phyloP scores from a whole-genome alignment of 2,329 filamentous ascomycete species.

The Tolypocladium amazonense region DNA sequence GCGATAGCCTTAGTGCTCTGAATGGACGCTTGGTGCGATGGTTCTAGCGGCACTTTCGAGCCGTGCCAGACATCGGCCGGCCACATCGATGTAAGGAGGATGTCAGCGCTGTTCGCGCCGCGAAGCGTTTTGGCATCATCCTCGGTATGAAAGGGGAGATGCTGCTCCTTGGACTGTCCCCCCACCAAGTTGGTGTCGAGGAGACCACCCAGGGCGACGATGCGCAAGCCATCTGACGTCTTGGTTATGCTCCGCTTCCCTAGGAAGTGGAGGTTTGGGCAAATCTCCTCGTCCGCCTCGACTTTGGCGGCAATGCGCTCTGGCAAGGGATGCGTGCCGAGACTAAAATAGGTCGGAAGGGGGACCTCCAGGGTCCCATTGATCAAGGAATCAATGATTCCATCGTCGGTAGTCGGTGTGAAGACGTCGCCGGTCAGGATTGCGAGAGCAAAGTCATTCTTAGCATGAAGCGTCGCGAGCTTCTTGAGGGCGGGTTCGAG shows the following conservation, averaged over 20 bases:
- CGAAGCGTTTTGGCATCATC: conserved; percentile 66
- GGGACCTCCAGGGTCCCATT: conserved; percentile 63
- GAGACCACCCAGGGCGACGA: conserved; percentile 74
- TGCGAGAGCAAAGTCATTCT: conserved; percentile 80
- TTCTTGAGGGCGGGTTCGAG: conserved; percentile 70
- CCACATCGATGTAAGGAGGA: conserved; percentile 82
- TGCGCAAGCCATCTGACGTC: conserved; percentile 78
- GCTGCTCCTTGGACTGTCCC: conserved; percentile 59
- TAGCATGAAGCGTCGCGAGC: conserved; percentile 67
- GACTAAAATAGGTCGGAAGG: conserved; percentile 82
- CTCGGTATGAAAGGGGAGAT: conserved; percentile 66
- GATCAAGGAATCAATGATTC: conserved; percentile 53
- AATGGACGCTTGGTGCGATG: conserved; percentile 39
- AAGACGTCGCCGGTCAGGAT: conserved; percentile 82
- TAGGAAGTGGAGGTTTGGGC: conserved; percentile 82
- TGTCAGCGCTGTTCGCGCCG: conserved; percentile 71
- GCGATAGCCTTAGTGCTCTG: conserved; percentile 57
- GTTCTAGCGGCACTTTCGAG: conserved; percentile 51
- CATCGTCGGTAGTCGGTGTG: conserved; percentile 45
- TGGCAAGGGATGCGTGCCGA: conserved; percentile 66
- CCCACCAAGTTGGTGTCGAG: conserved; percentile 50
- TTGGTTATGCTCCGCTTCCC: conserved; percentile 81
- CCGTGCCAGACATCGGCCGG: conserved; percentile 60
- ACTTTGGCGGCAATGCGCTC: conserved; percentile 60
- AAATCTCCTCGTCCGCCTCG: conserved; percentile 63